Evolutionary conservation across 192 early-diverging fungal species (phyloP).

Genomic region (Entomortierella chlamydospora): DNA sequence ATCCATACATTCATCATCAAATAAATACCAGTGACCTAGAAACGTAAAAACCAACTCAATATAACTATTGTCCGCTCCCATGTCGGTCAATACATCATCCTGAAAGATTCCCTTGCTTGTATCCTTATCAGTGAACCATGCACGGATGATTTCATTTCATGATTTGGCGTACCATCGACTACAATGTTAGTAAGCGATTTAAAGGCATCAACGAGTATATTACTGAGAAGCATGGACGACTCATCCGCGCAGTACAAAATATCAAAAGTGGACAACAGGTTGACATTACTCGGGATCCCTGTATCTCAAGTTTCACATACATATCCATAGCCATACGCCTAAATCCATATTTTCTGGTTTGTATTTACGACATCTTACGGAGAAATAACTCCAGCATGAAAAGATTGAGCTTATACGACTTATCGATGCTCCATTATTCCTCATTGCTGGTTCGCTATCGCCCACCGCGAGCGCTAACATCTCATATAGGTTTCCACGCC

Average conservation of each 20-base stretch:
- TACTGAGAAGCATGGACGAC: no score
- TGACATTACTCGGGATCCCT: no score
- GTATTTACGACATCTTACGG: not conserved
- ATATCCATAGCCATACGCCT: no score
- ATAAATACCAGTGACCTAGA: no score
- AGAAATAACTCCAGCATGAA: not conserved
- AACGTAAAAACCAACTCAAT: not conserved
- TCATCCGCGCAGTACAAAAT: no score
- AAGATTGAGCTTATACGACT: not conserved
- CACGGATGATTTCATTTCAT: not conserved
- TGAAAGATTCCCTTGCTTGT: slow-evolving; percentile 7
- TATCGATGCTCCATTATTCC: no score
- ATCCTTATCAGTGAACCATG: not conserved
- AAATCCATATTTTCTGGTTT: no score
- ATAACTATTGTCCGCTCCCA: not conserved
- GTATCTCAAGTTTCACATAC: no score
- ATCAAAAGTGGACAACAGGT: no score
- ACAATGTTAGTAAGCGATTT: not conserved
- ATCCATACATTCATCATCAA: no score
- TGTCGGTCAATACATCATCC: not conserved
- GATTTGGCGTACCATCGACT: slow-evolving; percentile 12
- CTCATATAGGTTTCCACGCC: not conserved
- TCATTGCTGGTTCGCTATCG: not conserved
- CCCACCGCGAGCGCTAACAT: not conserved
- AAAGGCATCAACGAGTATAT: not conserved